A percentile compares a stretch with the other conserved stretches of the same genome.
Evolutionary conservation across 768 basidiomycete genomes (phyloP).

Genomic region (Agaricus blazei): DNA sequence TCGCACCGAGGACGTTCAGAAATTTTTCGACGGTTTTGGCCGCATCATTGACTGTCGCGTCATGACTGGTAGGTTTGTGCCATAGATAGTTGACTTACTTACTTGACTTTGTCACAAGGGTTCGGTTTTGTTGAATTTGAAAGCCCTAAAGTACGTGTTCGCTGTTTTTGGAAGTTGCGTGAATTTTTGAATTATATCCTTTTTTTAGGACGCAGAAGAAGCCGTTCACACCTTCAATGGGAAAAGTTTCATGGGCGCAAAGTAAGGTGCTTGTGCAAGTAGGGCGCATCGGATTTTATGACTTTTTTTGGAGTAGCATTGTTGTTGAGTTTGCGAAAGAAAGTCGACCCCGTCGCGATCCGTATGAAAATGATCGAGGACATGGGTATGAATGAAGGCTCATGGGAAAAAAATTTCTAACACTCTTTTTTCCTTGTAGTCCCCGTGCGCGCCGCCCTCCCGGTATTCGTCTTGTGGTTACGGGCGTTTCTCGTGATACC

Average conservation of each 20-base stretch:
- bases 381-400: slow-evolving; percentile 43
- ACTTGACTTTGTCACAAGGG: slow-evolving; percentile 36
- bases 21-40: slow-evolving; percentile 89
- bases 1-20: slow-evolving; percentile 78
- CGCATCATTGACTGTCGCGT: slow-evolving; percentile 87
- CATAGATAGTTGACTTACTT: neutral
- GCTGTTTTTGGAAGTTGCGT: slow-evolving; percentile 10
- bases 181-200: no score
- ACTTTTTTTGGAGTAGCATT: slow-evolving; percentile 47
- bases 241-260: slow-evolving; percentile 84
- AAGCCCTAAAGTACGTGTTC: slow-evolving; percentile 54
- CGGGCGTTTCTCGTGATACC: slow-evolving; percentile 88
- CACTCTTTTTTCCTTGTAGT: slow-evolving; percentile 16
- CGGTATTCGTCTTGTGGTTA: slow-evolving; percentile 79
- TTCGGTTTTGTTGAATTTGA: slow-evolving; percentile 99
- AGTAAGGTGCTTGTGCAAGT: slow-evolving; percentile 38
- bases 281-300: neutral
- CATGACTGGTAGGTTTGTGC: slow-evolving; percentile 71
- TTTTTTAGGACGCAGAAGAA: slow-evolving; percentile 85
- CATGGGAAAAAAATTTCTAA: neutral
- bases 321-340: slow-evolving; percentile 97
- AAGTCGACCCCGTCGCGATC: slow-evolving; percentile 76
- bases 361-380: slow-evolving; percentile 53
- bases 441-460: slow-evolving; percentile 72
- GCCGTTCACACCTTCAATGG: slow-evolving; percentile 84